Evolutionary conservation across 2,329 filamentous ascomycete genomes (phyloP).

Genomic region (Arthrobotrys conoides): DNA sequence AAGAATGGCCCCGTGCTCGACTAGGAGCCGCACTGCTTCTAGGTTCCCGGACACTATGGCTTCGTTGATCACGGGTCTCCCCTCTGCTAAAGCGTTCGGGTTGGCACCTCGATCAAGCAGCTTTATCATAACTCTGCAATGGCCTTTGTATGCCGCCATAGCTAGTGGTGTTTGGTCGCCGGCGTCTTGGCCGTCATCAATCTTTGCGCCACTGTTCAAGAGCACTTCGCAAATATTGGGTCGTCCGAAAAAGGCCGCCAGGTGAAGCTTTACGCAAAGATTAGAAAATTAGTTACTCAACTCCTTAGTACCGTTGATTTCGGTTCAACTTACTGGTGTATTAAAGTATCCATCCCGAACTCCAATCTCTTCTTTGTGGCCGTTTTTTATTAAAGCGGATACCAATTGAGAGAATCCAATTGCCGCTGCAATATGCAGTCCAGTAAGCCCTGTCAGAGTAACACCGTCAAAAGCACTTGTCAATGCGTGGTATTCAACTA

Average conservation of each 20-base stretch:
- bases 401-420: slow-evolving; percentile 68
- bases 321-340: slow-evolving; percentile 65
- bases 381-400: slow-evolving; percentile 67
- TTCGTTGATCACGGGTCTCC: slow-evolving; percentile 67
- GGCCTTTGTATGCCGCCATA: slow-evolving; percentile 67
- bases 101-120: slow-evolving; percentile 67
- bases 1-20: slow-evolving; percentile 67
- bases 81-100: slow-evolving; percentile 65
- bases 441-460: slow-evolving; percentile 65
- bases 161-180: slow-evolving; percentile 66
- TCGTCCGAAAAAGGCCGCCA: slow-evolving; percentile 65
- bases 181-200: slow-evolving; percentile 66
- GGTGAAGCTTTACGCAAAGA: slow-evolving; percentile 64
- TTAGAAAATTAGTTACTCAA: not conserved
- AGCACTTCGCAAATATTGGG: slow-evolving; percentile 67
- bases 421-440: slow-evolving; percentile 67
- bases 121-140: slow-evolving; percentile 68
- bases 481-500: slow-evolving; percentile 66
- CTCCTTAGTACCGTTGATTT: not conserved
- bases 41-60: slow-evolving; percentile 68
- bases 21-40: slow-evolving; percentile 68
- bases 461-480: slow-evolving; percentile 65
- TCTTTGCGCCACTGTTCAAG: slow-evolving; percentile 65
- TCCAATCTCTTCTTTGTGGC: slow-evolving; percentile 66
- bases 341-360: slow-evolving; percentile 65